phyloP scores from a whole-genome alignment of 805 yeast species.

The Yarrowia sp. region DNA sequence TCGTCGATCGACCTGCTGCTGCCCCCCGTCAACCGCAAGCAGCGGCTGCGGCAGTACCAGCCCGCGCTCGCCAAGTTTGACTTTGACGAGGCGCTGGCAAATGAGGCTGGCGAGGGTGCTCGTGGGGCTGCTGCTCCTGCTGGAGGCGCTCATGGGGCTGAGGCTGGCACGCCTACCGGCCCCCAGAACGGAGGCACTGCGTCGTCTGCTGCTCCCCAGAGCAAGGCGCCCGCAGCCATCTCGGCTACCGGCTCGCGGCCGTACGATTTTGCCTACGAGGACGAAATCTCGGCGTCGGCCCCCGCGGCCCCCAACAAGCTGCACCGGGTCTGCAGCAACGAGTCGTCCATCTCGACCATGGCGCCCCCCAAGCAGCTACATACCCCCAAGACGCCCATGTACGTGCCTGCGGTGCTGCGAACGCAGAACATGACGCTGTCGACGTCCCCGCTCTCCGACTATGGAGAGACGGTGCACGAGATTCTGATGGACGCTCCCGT shows the following conservation, averaged over 20 bases:
- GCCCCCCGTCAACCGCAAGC: constrained; percentile 41
- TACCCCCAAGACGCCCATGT: constrained; percentile 84
- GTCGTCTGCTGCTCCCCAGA: background rate
- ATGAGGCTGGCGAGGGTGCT: background rate
- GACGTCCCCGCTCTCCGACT: constrained; percentile 43
- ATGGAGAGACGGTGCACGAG: constrained; percentile 41
- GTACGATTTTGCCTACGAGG: constrained; percentile 39
- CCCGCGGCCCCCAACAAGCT: constrained; percentile 30
- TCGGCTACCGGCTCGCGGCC: constrained; percentile 39
- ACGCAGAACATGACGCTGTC: constrained; percentile 50
- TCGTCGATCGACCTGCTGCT: constrained; percentile 40
- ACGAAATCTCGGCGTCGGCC: constrained; percentile 31
- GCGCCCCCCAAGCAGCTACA: constrained; percentile 68
- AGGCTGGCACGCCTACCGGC: background rate
- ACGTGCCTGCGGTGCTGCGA: constrained; percentile 86
- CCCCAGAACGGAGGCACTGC: background rate
- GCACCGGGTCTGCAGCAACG: constrained; percentile 29
- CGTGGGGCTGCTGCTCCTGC: too few relatives aligned
- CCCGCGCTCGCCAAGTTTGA: constrained; percentile 36
- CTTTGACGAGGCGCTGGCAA: constrained; percentile 17
- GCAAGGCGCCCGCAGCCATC: constrained; percentile 11
- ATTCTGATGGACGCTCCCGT: constrained; percentile 40
- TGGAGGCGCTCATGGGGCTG: too few relatives aligned
- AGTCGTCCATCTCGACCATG: constrained; percentile 41
- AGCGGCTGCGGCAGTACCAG: constrained; percentile 37